Evolutionary conservation across 129 eudicot genomes (phyloP).

Genomic region (Centella asiatica): DNA sequence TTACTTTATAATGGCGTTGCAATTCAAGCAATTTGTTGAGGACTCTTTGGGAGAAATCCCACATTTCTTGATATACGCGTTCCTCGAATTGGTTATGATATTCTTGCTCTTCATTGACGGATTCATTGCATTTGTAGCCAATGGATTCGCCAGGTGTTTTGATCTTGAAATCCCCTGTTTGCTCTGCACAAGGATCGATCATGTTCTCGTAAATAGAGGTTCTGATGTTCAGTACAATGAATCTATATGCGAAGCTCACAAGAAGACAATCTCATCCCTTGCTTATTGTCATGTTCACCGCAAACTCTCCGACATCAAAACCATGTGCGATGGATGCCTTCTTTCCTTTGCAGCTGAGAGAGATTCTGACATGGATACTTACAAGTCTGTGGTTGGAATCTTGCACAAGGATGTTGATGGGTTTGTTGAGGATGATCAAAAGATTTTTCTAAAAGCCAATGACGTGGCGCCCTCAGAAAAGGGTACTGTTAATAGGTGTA

Average conservation of each 20-base stretch:
- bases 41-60: constrained; percentile 57
- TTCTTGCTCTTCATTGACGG: constrained; percentile 62
- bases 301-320: constrained; percentile 57
- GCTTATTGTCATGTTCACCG: constrained; percentile 83
- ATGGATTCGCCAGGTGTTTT: constrained; percentile 51
- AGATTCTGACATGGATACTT: constrained; percentile 32
- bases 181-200: constrained; percentile 82
- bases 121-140: constrained; percentile 40
- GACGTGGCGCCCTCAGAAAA: constrained; percentile 14
- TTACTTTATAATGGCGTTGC: constrained; percentile 22
- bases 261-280: constrained; percentile 68
- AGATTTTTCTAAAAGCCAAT: constrained; percentile 24
- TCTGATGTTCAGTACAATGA: constrained; percentile 44
- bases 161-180: constrained; percentile 68
- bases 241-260: constrained; percentile 77
- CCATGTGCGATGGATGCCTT: constrained; percentile 88
- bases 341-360: constrained; percentile 69
- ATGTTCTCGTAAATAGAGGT: constrained; percentile 31
- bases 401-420: constrained; percentile 33
- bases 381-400: constrained; percentile 39
- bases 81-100: constrained; percentile 75
- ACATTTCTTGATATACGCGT: constrained; percentile 53
- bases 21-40: constrained; percentile 39
- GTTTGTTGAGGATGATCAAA: constrained; percentile 36
- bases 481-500: constrained; percentile 28